Conservation (phyloP, 345 rosid genomes). For the Populus tremula region DNA sequence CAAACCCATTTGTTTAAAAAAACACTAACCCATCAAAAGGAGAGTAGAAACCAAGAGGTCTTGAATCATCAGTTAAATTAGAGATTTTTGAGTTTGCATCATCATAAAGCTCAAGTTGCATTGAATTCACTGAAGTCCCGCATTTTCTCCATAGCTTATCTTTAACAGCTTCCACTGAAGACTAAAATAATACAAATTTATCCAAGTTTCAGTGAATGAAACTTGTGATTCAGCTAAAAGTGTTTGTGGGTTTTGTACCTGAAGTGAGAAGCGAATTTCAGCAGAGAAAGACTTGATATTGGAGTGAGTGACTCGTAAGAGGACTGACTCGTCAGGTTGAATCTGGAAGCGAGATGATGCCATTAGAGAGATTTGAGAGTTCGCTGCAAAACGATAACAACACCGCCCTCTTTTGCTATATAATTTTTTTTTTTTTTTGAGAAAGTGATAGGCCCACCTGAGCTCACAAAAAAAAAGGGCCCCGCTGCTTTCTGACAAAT, state of each 20-base stretch:
- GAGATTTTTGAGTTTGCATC: constrained; percentile 60
- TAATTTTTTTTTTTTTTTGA: no score
- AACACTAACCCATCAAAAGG: constrained; percentile 63
- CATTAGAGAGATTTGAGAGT: neutral
- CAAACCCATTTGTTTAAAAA: neutral
- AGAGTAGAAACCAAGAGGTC: constrained; percentile 71
- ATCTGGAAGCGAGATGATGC: constrained; percentile 12
- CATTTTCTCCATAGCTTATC: constrained; percentile 93
- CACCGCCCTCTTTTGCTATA: no score
- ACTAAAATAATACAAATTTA: constrained; percentile 11
- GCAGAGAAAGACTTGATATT: constrained; percentile 70
- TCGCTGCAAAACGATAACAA: no score
- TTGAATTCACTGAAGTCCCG: constrained; percentile 68
- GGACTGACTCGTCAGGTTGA: constrained; percentile 60
- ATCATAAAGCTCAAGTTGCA: constrained; percentile 79
- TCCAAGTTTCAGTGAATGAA: no score
- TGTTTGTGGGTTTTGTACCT: constrained; percentile 29
- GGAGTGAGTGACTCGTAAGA: constrained; percentile 70
- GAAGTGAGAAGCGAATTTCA: constrained; percentile 68
- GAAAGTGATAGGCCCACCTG: no score
- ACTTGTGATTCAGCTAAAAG: neutral
- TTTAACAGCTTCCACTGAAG: constrained; percentile 70
- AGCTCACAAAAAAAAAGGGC: no score
- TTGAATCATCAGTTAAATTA: constrained; percentile 49
- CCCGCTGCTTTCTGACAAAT: no score